These are phyloP conservation scores for Russula vinacea DNA, from an alignment of 768 basidiomycete species.

Conservation along the genomic window DNA sequence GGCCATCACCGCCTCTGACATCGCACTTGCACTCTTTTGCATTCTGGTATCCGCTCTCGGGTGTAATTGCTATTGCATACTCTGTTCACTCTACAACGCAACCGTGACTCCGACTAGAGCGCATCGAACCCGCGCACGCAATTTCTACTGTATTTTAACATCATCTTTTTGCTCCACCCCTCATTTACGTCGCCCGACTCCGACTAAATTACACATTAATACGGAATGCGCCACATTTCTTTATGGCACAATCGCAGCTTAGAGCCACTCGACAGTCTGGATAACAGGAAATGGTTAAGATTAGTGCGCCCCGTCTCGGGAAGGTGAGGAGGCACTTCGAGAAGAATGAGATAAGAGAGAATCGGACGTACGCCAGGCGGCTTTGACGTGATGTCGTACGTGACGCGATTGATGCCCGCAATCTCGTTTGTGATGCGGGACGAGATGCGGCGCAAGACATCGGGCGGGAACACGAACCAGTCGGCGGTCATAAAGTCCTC, in stretches of 20 bases:
- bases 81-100: constrained; percentile 15
- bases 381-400: constrained; percentile 95
- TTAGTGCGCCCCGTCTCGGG: not conserved
- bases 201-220: constrained; percentile 20
- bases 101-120: constrained; percentile 24
- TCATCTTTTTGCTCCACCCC: constrained; percentile 11
- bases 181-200: constrained; percentile 15
- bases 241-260: constrained; percentile 8
- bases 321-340: not conserved
- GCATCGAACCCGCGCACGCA: constrained; percentile 24
- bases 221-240: not conserved
- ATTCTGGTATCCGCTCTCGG: constrained; percentile 9
- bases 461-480: constrained; percentile 97
- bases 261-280: constrained; percentile 39
- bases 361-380: constrained; percentile 74
- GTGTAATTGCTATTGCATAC: constrained; percentile 18
- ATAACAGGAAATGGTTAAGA: not conserved
- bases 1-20: too few species aligned
- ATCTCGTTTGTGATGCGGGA: constrained; percentile 98
- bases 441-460: constrained; percentile 85
- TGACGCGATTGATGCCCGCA: constrained; percentile 91
- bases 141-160: constrained; percentile 26
- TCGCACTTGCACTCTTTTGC: constrained; percentile 10
- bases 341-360: not conserved
- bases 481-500: constrained; percentile 99